phyloP scores from a whole-genome alignment of 805 yeast genomes.

The Saturnispora hagleri region DNA sequence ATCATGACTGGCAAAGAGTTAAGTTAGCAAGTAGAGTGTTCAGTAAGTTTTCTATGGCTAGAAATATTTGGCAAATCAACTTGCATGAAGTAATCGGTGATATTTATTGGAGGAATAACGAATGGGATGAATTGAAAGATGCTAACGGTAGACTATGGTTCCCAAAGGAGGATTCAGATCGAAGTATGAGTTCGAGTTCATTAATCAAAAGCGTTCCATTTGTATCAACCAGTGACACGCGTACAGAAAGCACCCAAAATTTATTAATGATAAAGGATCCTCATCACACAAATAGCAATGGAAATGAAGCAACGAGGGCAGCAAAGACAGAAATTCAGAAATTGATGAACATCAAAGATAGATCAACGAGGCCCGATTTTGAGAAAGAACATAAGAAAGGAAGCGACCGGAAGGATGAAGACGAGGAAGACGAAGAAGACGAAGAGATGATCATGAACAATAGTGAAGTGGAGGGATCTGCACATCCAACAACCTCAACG shows the following conservation, averaged over 20 bases:
- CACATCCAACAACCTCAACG: background rate
- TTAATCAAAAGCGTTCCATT: background rate
- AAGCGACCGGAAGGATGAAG: background rate
- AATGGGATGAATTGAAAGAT: constrained; percentile 42
- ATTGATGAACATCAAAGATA: background rate
- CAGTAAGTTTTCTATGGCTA: constrained; percentile 35
- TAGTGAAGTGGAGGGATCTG: background rate
- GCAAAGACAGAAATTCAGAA: background rate
- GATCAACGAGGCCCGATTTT: background rate
- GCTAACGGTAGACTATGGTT: constrained; percentile 45
- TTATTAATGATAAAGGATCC: background rate
- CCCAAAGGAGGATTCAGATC: constrained; percentile 3
- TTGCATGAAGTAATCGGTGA: constrained; percentile 51
- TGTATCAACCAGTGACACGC: background rate
- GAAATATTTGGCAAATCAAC: constrained; percentile 57
- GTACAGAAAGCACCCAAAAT: background rate
- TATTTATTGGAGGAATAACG: constrained; percentile 41
- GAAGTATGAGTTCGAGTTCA: background rate
- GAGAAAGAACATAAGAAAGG: background rate
- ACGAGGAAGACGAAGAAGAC: background rate
- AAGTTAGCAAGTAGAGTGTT: constrained; percentile 63
- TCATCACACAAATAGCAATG: background rate
- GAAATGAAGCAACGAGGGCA: background rate
- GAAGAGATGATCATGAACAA: background rate
- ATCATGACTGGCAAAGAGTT: constrained; percentile 18